These are phyloP conservation scores for Solanum sejunctum DNA, from an alignment of 257 asterid species.

Conservation along the genomic window DNA sequence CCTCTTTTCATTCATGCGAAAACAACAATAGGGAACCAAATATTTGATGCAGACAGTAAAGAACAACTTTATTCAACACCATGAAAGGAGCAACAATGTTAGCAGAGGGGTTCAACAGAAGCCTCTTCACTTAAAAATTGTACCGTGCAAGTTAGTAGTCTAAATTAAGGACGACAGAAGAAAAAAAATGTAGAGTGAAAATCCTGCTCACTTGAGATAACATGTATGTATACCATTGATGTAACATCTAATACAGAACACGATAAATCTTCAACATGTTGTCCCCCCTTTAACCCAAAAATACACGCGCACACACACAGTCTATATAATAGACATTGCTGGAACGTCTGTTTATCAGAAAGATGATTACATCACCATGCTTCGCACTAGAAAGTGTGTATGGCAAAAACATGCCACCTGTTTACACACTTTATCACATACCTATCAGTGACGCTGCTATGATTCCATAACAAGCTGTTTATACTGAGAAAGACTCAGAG, in stretches of 20 bases:
- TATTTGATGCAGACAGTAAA: background rate
- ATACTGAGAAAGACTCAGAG: background rate
- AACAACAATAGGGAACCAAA: background rate
- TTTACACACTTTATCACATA: background rate
- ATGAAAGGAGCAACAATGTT: background rate
- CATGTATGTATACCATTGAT: background rate
- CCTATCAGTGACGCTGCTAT: background rate
- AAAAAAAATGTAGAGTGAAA: background rate
- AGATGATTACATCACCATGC: background rate
- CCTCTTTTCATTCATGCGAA: background rate
- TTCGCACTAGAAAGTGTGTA: background rate
- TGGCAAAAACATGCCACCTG: background rate
- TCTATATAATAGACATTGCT: background rate
- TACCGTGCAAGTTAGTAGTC: background rate
- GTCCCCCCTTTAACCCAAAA: background rate
- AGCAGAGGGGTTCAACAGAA: background rate
- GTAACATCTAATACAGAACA: background rate
- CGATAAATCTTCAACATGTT: background rate
- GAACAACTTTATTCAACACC: background rate
- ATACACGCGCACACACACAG: background rate
- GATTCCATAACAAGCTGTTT: background rate
- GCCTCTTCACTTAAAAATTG: background rate
- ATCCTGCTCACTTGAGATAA: background rate
- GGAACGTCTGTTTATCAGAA: background rate
- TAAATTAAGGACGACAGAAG: background rate